Percentiles rank a stretch among this genome's conserved stretches.
Conservation (phyloP, 2,329 filamentous ascomycete genomes). For the Eutypa lata region DNA sequence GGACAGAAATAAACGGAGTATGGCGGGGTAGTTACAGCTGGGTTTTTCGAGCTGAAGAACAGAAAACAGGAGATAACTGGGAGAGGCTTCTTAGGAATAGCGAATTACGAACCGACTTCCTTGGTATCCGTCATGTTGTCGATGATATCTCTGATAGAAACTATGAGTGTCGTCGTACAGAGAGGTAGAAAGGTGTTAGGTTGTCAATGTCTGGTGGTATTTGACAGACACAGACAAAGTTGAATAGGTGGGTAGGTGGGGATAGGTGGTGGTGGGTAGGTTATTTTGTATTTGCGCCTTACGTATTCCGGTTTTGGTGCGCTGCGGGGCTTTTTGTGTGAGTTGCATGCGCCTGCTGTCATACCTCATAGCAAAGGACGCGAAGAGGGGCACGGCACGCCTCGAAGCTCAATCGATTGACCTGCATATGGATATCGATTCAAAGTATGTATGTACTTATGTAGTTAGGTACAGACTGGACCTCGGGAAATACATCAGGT, state of each 20-base stretch:
- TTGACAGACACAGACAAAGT: background rate
- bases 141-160: background rate
- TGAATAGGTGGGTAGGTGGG: background rate
- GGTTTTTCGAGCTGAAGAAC: background rate
- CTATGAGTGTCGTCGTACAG: background rate
- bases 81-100: background rate
- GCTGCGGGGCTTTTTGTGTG: background rate
- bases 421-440: too few relatives aligned
- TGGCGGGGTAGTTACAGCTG: conserved; percentile 2
- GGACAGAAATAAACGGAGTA: background rate
- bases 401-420: too few relatives aligned
- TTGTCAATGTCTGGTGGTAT: too few relatives aligned
- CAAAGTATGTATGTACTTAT: too few relatives aligned
- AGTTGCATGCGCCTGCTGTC: background rate
- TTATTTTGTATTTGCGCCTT: background rate
- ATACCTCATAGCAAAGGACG: too few relatives aligned
- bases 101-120: conserved; percentile 13
- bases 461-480: too few relatives aligned
- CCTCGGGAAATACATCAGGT: too few relatives aligned
- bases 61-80: background rate
- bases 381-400: too few relatives aligned
- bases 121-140: conserved; percentile 18
- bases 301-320: background rate
- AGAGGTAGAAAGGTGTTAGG: background rate
- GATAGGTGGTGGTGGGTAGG: too few relatives aligned